A percentile compares a stretch with the other conserved stretches of the same genome.
Conservation (phyloP, 2,329 filamentous ascomycete species). For the Exophiala calicioides region DNA sequence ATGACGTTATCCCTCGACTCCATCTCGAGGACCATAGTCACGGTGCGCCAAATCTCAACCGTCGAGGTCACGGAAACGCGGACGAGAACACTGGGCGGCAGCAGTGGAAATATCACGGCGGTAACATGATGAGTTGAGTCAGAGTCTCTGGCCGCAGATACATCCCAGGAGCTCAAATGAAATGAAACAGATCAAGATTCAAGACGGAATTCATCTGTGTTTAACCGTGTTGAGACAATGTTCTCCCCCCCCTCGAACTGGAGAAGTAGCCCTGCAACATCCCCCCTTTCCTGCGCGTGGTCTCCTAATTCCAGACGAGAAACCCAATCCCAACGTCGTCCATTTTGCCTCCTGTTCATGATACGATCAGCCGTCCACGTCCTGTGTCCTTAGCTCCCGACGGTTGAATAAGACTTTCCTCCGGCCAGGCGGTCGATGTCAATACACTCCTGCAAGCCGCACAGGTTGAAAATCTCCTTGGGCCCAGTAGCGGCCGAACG, state of each 20-base stretch:
- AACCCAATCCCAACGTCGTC: too few species aligned
- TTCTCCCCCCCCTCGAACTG: too few species aligned
- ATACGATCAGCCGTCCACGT: background rate
- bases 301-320: too few species aligned
- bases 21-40: constrained; percentile 4
- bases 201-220: too few species aligned
- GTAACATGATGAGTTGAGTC: background rate
- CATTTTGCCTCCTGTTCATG: background rate
- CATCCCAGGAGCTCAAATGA: background rate
- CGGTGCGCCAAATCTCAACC: constrained; percentile 9
- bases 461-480: constrained; percentile 47
- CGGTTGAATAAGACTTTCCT: constrained; percentile 31
- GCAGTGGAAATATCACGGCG: background rate
- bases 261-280: too few species aligned
- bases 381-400: constrained; percentile 9
- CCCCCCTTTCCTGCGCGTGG: too few species aligned
- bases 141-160: background rate
- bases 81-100: constrained; percentile 2
- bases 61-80: constrained; percentile 13
- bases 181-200: too few species aligned
- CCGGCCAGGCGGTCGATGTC: constrained; percentile 44
- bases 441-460: constrained; percentile 45
- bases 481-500: constrained; percentile 35
- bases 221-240: too few species aligned
- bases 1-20: constrained; percentile 16